Conservation (phyloP, 2,329 filamentous ascomycete species). For the Eutypa lata region DNA sequence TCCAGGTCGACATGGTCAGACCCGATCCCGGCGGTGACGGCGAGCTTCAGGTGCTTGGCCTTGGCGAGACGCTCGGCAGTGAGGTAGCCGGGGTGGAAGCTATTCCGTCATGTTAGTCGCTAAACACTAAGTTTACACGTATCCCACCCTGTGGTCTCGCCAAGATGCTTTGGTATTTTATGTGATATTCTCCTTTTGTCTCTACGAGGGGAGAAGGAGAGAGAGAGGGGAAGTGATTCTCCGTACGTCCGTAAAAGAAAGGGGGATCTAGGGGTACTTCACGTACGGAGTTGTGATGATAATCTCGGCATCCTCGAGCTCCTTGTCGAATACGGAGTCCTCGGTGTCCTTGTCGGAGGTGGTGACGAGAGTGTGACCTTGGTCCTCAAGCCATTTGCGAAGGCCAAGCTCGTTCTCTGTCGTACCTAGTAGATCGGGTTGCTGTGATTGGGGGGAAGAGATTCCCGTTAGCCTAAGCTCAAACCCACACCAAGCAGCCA, state of each 20-base stretch:
- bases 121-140: background rate
- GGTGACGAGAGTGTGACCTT: conserved; percentile 94
- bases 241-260: too few relatives aligned
- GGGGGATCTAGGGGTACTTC: too few relatives aligned
- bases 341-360: conserved; percentile 97
- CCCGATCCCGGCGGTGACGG: conserved; percentile 94
- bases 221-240: too few relatives aligned
- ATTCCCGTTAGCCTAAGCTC: conserved; percentile 15
- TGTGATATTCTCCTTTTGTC: too few relatives aligned
- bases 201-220: too few relatives aligned
- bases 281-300: conserved; percentile 96
- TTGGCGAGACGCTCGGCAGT: conserved; percentile 93
- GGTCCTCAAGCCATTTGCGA: conserved; percentile 94
- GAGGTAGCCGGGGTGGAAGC: conserved; percentile 97
- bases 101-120: conserved; percentile 33
- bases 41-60: conserved; percentile 98
- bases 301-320: conserved; percentile 93
- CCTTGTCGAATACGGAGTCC: conserved; percentile 89
- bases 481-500: too few relatives aligned
- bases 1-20: conserved; percentile 98
- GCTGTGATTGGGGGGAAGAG: conserved; percentile 37
- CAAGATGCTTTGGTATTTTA: too few relatives aligned
- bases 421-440: conserved; percentile 83
- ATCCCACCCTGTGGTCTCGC: too few relatives aligned
- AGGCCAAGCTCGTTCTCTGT: conserved; percentile 98